Evolutionary conservation across 495 filamentous ascomycete species (phyloP), one percentile per base, ranked within the genome.

Genomic region (Neurospora pannonica): DNA sequence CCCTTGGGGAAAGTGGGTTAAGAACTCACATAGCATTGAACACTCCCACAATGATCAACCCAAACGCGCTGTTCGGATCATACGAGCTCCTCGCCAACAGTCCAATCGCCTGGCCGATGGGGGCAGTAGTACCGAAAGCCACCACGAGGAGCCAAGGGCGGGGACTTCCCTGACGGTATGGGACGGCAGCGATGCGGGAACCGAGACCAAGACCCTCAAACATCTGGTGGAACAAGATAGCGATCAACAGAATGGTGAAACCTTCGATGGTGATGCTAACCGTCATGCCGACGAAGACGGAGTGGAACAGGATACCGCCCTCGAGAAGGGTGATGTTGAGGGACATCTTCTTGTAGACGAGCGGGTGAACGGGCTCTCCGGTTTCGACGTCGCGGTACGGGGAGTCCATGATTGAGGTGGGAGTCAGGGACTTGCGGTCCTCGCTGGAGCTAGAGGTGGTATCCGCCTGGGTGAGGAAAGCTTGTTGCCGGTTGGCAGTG

Each of bases 181-280:
- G 84, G 11, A 90, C 84, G 5, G 84, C 85, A 7, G 89, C 88
- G 70, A 90, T 90, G 73, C 90, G 89, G 13, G 87, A 86, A 21
- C 90, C 90, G 0, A 92, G 86, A 34, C 89, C 90, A 21, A 92
- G 88, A 70, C 90, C 90, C 81, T 92, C 90, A 77, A 92, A 92
- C 76, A 89, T 90, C 79, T 92, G 87, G 78, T 92, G 90, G 85
- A 92, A 92, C 54, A 87, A 80, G 69, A 92, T 92, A 72, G 90
- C 90, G 31, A 92, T 83, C 2, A 93, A 86, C 8, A 94, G 86
- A 13, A 92, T 85, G 74, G 90, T 80, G 78, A 91, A 92, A 31
- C 90, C 88, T 5, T 89, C 86, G 7, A 87, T 88, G 62, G 89
- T 87, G 75, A 92, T 90, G 73, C 86, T 89, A 70, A 92, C 81